Base-by-base conservation (phyloP, 148 eudicot genomes). In the Fagopyrum esculentum region DNA sequence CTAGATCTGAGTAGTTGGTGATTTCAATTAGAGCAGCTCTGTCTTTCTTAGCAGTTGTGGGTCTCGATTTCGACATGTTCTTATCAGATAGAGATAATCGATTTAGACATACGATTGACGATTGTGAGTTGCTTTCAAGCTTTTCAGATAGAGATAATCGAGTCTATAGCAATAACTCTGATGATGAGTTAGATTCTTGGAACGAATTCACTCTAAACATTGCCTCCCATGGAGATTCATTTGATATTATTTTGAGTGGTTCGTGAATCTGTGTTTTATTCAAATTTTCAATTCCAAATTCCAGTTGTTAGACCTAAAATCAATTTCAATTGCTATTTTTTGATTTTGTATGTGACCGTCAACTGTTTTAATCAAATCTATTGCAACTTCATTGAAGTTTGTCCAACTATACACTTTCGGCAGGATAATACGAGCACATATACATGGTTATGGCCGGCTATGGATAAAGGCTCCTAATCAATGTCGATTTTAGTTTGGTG, bases 401-500 rank as follows among this genome's bases (percentile, higher is more conserved):
- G 68, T 9, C 68, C 68, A 61, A 61, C 26, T n/a, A n/a, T 61
- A 29, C 68, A 61, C 29, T 43, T 61, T 61, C 68, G 9, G 9
- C 73, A 69, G 73, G 73, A 3, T 81, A 77, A 16, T 83, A 85
- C 35, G 88, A 85, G 40, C 83, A 81, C 73, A 81, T 83, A 74
- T 86, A 85, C n/a, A 82, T 78, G 61, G 70, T 77, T 43, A 49
- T 81, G 3, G 22, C 54, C 6, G 76, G 77, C n/a, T 77, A 76
- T 43, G 79, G 73, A 1, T 85, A 84, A 43, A 80, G 92, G 48
- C 5, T 86, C 13, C 12, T 89, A 29, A 79, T 89, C 72, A 90
- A 89, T 75, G 73, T 86, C 0, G 92, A 89, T 77, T 89, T 89
- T 82, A 71, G 81, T 78, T 85, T 90, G 1, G 88, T 86, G 81